phyloP scores from a whole-genome alignment of 2,329 filamentous ascomycete genomes.

The Penicillium sp. region DNA sequence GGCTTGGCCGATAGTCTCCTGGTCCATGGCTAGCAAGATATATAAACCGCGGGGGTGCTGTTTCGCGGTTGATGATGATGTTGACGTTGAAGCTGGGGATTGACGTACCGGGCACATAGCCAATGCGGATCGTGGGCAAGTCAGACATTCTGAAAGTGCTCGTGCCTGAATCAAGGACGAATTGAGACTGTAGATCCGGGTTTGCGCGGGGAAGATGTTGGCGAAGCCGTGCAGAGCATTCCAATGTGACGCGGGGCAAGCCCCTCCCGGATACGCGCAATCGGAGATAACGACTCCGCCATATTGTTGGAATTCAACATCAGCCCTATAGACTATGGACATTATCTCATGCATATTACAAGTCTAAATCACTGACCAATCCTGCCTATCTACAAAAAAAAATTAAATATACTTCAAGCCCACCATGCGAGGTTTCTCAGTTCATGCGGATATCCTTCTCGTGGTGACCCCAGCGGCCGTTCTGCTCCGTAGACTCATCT shows the following conservation, averaged over 20 bases:
- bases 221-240: neutral
- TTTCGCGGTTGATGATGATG: neutral
- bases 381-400: slow-evolving; percentile 23
- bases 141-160: slow-evolving; percentile 28
- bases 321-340: neutral
- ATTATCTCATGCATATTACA: slow-evolving; percentile 21
- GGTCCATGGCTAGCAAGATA: too few species aligned
- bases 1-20: neutral
- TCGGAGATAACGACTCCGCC: neutral
- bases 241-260: slow-evolving; percentile 3
- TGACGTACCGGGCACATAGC: slow-evolving; percentile 47
- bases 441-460: slow-evolving; percentile 44
- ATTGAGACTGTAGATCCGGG: neutral
- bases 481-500: slow-evolving; percentile 23
- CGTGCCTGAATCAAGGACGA: neutral
- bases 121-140: slow-evolving; percentile 41
- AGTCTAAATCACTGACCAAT: slow-evolving; percentile 17
- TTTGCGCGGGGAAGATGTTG: neutral
- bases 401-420: slow-evolving; percentile 7
- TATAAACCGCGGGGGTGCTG: neutral
- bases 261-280: slow-evolving; percentile 2
- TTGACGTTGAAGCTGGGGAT: neutral
- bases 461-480: slow-evolving; percentile 28
- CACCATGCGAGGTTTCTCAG: slow-evolving; percentile 15
- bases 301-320: neutral